These are phyloP conservation scores for Pythium aphanidermatum DNA, from an alignment of 352 stramenopile genomes.

Conservation along the genomic window DNA sequence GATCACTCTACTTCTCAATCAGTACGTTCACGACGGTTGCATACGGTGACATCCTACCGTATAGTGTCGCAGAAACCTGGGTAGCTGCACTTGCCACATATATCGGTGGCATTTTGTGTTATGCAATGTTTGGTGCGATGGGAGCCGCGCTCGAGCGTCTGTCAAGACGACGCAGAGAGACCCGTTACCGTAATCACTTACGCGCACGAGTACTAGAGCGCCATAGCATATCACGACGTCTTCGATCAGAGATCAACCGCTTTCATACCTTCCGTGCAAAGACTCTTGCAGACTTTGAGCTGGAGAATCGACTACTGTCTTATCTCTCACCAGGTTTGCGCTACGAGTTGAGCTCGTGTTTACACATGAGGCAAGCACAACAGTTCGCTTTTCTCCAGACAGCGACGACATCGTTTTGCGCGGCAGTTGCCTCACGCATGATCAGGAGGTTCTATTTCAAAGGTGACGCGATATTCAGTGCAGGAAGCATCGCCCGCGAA, in stretches of 20 bases:
- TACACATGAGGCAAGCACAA: slow-evolving; percentile 4
- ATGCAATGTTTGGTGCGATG: slow-evolving; percentile 23
- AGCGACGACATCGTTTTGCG: slow-evolving; percentile 4
- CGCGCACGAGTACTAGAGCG: slow-evolving; percentile 16
- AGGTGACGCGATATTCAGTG: slow-evolving; percentile 15
- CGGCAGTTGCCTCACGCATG: slow-evolving; percentile 15
- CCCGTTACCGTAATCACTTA: slow-evolving; percentile 17
- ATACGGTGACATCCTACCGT: slow-evolving; percentile 29
- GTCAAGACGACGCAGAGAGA: slow-evolving; percentile 9
- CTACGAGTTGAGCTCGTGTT: slow-evolving; percentile 6
- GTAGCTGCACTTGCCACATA: slow-evolving; percentile 13
- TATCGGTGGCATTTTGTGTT: slow-evolving; percentile 24
- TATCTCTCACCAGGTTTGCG: slow-evolving; percentile 16
- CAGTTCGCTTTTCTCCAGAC: slow-evolving; percentile 7
- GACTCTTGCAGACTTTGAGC: slow-evolving; percentile 7
- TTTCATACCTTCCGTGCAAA: slow-evolving; percentile 20
- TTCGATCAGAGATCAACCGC: slow-evolving; percentile 19
- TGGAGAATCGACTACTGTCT: slow-evolving; percentile 13
- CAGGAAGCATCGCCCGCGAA: slow-evolving; percentile 11
- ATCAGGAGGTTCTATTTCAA: slow-evolving; percentile 15
- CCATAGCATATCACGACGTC: slow-evolving; percentile 7
- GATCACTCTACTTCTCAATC: slow-evolving; percentile 27
- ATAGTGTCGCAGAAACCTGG: slow-evolving; percentile 18
- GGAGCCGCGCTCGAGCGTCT: slow-evolving; percentile 19
- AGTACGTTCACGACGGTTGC: slow-evolving; percentile 29